Percentiles rank a stretch among this genome's conserved stretches.
These are phyloP conservation scores for Fusarium sp. DNA, from an alignment of 2,329 filamentous ascomycete genomes.

Conservation along the genomic window DNA sequence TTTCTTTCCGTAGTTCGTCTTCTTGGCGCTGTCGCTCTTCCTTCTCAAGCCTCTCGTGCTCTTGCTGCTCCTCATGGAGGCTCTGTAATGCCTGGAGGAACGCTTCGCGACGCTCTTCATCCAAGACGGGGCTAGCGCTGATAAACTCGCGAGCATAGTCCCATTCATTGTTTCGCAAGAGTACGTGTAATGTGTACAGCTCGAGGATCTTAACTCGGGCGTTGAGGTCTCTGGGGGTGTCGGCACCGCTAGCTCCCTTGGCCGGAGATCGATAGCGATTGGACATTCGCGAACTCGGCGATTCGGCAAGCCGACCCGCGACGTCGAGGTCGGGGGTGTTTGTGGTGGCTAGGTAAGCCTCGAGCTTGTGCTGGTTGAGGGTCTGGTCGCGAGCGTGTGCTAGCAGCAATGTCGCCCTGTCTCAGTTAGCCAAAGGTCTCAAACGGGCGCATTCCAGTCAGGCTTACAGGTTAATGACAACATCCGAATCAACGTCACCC, in stretches of 20 bases:
- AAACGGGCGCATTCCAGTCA: conserved; percentile 11
- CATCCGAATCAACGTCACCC: conserved; percentile 91
- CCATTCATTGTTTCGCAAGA: conserved; percentile 95
- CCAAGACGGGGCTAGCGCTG: conserved; percentile 80
- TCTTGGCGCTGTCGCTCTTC: conserved; percentile 65
- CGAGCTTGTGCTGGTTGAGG: conserved; percentile 85
- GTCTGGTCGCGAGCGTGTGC: conserved; percentile 86
- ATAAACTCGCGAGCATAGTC: conserved; percentile 95
- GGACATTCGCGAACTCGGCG: conserved; percentile 48
- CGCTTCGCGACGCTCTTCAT: conserved; percentile 88
- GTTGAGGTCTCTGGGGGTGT: conserved; percentile 83
- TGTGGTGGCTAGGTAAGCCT: conserved; percentile 84
- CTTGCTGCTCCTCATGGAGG: conserved; percentile 81
- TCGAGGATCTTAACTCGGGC: conserved; percentile 91
- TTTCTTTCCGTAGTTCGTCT: conserved; percentile 62
- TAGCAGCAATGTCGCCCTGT: conserved; percentile 84
- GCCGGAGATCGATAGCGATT: conserved; percentile 56
- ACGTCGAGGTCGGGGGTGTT: conserved; percentile 77
- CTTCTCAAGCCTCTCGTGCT: conserved; percentile 70
- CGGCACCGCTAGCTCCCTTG: conserved; percentile 68
- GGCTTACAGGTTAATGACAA: conserved; percentile 84
- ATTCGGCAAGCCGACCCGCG: conserved; percentile 65
- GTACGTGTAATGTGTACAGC: conserved; percentile 91
- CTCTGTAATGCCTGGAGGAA: conserved; percentile 87
- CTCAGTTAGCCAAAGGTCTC: conserved; percentile 33